Conservation (phyloP, 306 rosid species). For the Comarum palustre region DNA sequence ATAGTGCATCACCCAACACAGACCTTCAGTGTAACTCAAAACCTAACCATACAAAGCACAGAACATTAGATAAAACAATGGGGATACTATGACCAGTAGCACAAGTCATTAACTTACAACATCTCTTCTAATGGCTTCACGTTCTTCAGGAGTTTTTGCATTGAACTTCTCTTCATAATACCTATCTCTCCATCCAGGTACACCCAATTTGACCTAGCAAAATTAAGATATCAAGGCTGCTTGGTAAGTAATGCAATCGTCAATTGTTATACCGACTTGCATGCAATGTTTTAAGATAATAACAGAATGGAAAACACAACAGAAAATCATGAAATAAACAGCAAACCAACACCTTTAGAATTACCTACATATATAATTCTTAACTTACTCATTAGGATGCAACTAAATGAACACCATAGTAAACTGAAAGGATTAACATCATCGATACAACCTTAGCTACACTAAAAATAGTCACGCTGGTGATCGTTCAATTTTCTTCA, state of each 20-base stretch:
- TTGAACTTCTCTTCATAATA: slow-evolving; percentile 86
- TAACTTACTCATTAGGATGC: neutral
- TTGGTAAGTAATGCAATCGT: neutral
- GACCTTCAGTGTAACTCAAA: slow-evolving; percentile 88
- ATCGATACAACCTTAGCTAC: neutral
- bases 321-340: neutral
- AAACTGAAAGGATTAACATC: neutral
- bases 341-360: neutral
- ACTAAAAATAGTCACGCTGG: neutral
- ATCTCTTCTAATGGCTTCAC: slow-evolving; percentile 70
- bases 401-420: neutral
- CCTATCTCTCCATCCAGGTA: slow-evolving; percentile 93
- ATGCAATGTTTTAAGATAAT: neutral
- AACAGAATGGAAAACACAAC: neutral
- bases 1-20: slow-evolving; percentile 97
- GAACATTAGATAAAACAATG: slow-evolving; percentile 20
- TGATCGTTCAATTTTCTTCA: neutral
- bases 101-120: slow-evolving; percentile 63
- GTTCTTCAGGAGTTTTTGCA: slow-evolving; percentile 80
- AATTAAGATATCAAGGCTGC: slow-evolving; percentile 3
- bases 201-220: slow-evolving; percentile 78
- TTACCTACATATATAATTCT: neutral
- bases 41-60: slow-evolving; percentile 50
- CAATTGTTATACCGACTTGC: neutral
- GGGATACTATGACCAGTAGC: slow-evolving; percentile 19